Evolutionary conservation across 2,329 filamentous ascomycete species (phyloP).

Genomic region (Fusarium sp.): DNA sequence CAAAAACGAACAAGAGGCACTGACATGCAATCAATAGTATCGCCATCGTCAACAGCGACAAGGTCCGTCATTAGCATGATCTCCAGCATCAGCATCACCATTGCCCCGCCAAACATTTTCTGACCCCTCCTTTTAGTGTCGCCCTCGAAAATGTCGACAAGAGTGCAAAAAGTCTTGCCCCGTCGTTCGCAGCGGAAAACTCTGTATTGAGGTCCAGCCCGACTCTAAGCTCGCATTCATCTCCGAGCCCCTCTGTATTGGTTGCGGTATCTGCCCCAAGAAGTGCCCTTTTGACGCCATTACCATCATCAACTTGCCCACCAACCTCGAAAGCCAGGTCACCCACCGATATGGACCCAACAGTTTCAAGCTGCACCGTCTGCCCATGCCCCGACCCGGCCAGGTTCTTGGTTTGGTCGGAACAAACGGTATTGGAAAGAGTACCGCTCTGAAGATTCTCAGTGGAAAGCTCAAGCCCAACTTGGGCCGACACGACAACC

Average conservation of each 20-base stretch:
- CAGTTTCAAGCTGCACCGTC: conserved; percentile 98
- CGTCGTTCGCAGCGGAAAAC: conserved; percentile 95
- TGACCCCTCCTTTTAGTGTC: conserved; percentile 48
- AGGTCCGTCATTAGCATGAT: conserved; percentile 64
- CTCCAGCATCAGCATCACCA: conserved; percentile 10
- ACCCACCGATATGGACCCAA: conserved; percentile 99
- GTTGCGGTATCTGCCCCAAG: conserved; percentile 99
- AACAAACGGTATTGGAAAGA: conserved; percentile 99
- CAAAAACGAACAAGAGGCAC: conserved; percentile 7
- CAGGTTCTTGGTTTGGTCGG: conserved; percentile 96
- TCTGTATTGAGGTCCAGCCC: conserved; percentile 92
- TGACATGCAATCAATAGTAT: conserved; percentile 70
- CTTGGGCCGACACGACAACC: conserved; percentile 92
- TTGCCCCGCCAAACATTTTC: conserved; percentile 41
- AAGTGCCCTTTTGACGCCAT: conserved; percentile 99
- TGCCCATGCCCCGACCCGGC: conserved; percentile 94
- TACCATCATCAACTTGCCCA: conserved; percentile 99
- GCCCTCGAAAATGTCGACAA: conserved; percentile 84
- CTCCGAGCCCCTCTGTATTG: conserved; percentile 94
- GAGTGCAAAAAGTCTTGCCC: conserved; percentile 99
- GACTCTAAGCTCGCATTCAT: conserved; percentile 97
- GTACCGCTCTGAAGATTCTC: conserved; percentile 98
- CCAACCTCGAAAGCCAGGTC: conserved; percentile 97
- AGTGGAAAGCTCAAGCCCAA: conserved; percentile 99
- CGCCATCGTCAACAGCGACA: conserved; percentile 98